phyloP scores from a whole-genome alignment of 495 filamentous ascomycete genomes.

The Hypoxylon rickii region DNA sequence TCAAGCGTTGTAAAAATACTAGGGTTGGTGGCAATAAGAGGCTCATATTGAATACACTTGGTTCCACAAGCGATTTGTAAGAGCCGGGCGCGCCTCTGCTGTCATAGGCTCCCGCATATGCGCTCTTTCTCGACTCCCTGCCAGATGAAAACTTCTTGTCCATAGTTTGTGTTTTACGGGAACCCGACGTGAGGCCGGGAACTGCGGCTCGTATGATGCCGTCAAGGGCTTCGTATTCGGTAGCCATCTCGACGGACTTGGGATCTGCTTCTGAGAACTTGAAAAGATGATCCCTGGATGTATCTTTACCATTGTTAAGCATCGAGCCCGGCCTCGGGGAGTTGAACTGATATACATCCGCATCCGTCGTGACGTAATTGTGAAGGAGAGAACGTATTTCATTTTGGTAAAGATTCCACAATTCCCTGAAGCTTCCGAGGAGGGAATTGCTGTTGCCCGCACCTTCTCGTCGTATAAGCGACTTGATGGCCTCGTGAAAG shows the following conservation, averaged over 20 bases:
- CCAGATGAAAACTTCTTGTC: conserved; percentile 48
- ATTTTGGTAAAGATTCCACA: conserved; percentile 82
- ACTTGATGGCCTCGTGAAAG: conserved; percentile 85
- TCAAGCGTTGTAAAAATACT: conserved; percentile 86
- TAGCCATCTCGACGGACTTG: conserved; percentile 71
- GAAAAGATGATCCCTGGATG: conserved; percentile 81
- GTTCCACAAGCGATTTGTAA: conserved; percentile 74
- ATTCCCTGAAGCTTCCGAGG: conserved; percentile 81
- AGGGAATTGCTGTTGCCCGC: conserved; percentile 61
- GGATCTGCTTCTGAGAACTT: conserved; percentile 83
- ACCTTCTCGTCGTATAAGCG: conserved; percentile 78
- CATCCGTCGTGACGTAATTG: conserved; percentile 95
- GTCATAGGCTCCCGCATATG: conserved; percentile 62
- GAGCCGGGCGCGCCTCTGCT: conserved; percentile 68
- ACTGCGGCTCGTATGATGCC: conserved; percentile 88
- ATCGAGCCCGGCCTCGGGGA: conserved; percentile 47
- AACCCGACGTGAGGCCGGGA: conserved; percentile 85
- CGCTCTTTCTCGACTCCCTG: conserved; percentile 46
- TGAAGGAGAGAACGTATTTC: conserved; percentile 91
- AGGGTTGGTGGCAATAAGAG: conserved; percentile 91
- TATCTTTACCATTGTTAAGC: conserved; percentile 58
- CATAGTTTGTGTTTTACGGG: conserved; percentile 59
- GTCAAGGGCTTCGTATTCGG: conserved; percentile 88
- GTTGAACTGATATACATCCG: conserved; percentile 64
- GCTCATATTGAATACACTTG: conserved; percentile 97